phyloP scores from a whole-genome alignment of 805 yeast genomes.

The Priceomyces castillae region DNA sequence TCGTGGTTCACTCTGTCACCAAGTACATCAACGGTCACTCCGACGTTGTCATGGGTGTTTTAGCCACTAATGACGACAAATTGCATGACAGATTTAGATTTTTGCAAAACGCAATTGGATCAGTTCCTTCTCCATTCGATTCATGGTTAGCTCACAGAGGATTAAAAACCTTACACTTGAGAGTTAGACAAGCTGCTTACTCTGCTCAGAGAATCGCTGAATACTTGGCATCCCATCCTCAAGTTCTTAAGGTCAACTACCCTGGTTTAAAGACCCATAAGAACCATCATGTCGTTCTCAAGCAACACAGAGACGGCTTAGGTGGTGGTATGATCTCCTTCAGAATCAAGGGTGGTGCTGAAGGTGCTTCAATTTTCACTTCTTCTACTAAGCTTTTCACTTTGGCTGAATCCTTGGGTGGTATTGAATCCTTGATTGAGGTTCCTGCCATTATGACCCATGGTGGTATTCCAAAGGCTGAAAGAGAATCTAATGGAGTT shows the following conservation, averaged over 20 bases:
- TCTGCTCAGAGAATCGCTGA: slow-evolving; percentile 71
- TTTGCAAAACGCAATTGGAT: slow-evolving; percentile 85
- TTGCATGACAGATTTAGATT: slow-evolving; percentile 66
- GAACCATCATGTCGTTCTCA: slow-evolving; percentile 58
- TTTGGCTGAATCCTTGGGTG: slow-evolving; percentile 88
- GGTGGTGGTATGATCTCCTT: slow-evolving; percentile 94
- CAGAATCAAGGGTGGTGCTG: slow-evolving; percentile 80
- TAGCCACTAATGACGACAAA: slow-evolving; percentile 62
- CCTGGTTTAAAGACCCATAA: slow-evolving; percentile 74
- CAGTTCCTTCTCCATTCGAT: slow-evolving; percentile 87
- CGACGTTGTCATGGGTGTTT: slow-evolving; percentile 84
- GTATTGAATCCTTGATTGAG: slow-evolving; percentile 80
- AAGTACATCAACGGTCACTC: slow-evolving; percentile 92
- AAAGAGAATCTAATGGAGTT: slow-evolving; percentile 78
- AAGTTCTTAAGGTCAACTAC: slow-evolving; percentile 70
- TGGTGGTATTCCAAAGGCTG: slow-evolving; percentile 79
- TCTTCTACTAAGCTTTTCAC: slow-evolving; percentile 74
- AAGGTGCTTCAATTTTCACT: slow-evolving; percentile 71
- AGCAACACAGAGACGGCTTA: slow-evolving; percentile 77
- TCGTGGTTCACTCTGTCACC: slow-evolving; percentile 86
- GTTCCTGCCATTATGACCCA: slow-evolving; percentile 93
- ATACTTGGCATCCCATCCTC: slow-evolving; percentile 48
- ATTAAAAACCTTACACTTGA: slow-evolving; percentile 78
- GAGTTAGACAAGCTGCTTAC: slow-evolving; percentile 66
- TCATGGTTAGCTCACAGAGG: slow-evolving; percentile 93